Base-by-base conservation (phyloP, 2,329 filamentous ascomycete genomes). In the Colletotrichum scovillei region DNA sequence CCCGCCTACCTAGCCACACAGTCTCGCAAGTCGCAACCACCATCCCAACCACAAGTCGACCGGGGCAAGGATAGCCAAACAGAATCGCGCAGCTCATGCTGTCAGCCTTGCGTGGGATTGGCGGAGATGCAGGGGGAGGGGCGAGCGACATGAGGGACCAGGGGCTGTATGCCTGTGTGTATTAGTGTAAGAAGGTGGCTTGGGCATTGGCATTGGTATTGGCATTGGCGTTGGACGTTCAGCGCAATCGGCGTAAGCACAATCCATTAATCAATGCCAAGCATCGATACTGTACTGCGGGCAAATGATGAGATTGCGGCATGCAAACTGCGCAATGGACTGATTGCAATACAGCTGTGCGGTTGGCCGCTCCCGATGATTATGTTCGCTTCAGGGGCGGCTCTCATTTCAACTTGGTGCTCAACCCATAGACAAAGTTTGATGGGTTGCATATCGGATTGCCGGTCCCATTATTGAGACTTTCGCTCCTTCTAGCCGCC, bases 51-150 rank as follows among this genome's bases (percentile, higher is more conserved):
- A 26, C 14, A 16, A 12, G 19, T 60, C 11, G n/a, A 35, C 52
- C 19, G 46, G 46, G 30, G 22, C n/a, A 22, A 58, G 16, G 68
- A 57, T 55, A 19, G 24, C 12, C 22, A n/a, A 32, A 46, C 65
- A 55, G 46, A 67, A 71, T 32, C 16, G 63, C 63, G 55, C 22
- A 46, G 16, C 70, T 62, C 66, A 60, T 70, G 70, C 60, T 46
- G 55, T 70, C 67, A 70, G 71, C 71, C 71, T 69, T 66, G 71
- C 71, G 60, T 66, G 46, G 67, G 35, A 73, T 66, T 62, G 60
- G 60, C 46, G 26, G 71, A 66, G 49, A 62, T 22, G 67, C 71
- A 71, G 60, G 71, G 67, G 67, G 42, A 52, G 28, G n/a, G 22
- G 42, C 30, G 35, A 30, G 26, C 59, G 8, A 38, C 70, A 49